Base-by-base conservation (phyloP, 192 early-diverging fungal species). In the Paraglomus occultum region DNA sequence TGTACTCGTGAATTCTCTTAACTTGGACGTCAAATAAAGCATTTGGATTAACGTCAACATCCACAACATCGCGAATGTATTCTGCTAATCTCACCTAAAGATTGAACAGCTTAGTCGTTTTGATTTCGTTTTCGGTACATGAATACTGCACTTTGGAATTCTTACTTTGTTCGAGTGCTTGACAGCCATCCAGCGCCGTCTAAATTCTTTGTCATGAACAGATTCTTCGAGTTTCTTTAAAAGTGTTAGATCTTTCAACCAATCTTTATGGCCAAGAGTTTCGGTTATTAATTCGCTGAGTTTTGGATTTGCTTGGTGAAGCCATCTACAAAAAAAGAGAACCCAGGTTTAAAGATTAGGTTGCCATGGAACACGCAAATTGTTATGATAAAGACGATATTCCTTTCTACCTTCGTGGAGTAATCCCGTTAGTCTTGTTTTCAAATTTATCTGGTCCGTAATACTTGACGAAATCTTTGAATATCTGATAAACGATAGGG, bases 1-100 rank as follows among this genome's bases (percentile, higher is more conserved):
- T 98, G 83, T 98, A 99, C 83, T 98, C 97, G 79, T 99, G 97
- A 72, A 98, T 91, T 81, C 97, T 92, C 84, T 97, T 99, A 75
- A 94, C 94, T 78, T 95, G 96, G 64, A 97, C 86, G 78, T 99
- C 97, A 81, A 99, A 99, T 71, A 98, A 79, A 4, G 95, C 91
- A 64, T 96, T 83, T 39, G 95, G 83, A 73, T 82, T 88, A 45
- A 98, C 93, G 15, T 82, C 76, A 57, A 97, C 84, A 42, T 80
- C 85, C 44, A 86, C 88, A 10, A 85, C 80, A 6, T 71, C 72
- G 61, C 87, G 83, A 66, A 99, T 95, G 73, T 93, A 87, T 31
- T 91, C 85, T 38, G 95, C 90, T 50, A 99, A 81, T 31, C 95
- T 89, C 49, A 80, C 67, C 67, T 70, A 48, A 57, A 17, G 1